Evolutionary conservation across 139 green algal species (phyloP).

Genomic region (Spirogloea muscicola): DNA sequence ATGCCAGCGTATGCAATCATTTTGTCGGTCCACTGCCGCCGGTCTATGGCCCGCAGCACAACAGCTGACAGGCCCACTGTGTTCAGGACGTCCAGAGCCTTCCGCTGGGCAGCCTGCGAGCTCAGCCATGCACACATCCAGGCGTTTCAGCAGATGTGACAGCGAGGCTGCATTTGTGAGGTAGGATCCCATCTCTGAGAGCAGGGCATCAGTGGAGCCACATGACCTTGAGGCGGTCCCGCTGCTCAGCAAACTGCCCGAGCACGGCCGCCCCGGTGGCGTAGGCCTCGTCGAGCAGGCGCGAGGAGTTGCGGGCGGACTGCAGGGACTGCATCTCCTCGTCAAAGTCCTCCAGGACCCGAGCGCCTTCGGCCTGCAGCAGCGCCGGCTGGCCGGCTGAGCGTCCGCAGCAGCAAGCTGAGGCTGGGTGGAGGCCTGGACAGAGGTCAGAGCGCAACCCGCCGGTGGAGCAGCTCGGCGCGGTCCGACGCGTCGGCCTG

Average conservation of each 20-base stretch:
- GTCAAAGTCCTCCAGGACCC: conserved; percentile 15
- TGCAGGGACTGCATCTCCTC: conserved; percentile 9
- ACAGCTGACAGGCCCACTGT: conserved; percentile 39
- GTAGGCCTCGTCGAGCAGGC: conserved; percentile 16
- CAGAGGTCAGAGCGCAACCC: too few relatives aligned
- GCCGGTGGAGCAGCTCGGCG: conserved; percentile 6
- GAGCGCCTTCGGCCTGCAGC: conserved; percentile 13
- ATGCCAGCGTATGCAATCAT: conserved; percentile 41
- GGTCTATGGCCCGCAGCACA: conserved; percentile 40
- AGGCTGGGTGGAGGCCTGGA: too few relatives aligned
- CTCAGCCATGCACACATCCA: too few relatives aligned
- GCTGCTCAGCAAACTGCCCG: conserved; percentile 13
- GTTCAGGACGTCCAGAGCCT: conserved; percentile 45
- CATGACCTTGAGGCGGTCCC: conserved; percentile 38
- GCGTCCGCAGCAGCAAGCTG: too few relatives aligned
- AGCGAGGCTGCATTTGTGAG: too few relatives aligned
- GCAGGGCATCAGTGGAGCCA: too few relatives aligned
- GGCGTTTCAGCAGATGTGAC: too few relatives aligned
- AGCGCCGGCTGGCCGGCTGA: too few relatives aligned
- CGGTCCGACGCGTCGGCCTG: conserved; percentile 16
- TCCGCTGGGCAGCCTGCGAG: conserved; percentile 38
- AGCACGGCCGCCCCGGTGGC: conserved; percentile 1
- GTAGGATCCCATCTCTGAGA: too few relatives aligned
- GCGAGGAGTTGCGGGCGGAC: neutral
- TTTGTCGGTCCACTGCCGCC: conserved; percentile 36